A percentile compares a stretch with the other conserved stretches of the same genome.
Conservation (phyloP, 805 yeast species). For the Kuraishia capsulata region DNA sequence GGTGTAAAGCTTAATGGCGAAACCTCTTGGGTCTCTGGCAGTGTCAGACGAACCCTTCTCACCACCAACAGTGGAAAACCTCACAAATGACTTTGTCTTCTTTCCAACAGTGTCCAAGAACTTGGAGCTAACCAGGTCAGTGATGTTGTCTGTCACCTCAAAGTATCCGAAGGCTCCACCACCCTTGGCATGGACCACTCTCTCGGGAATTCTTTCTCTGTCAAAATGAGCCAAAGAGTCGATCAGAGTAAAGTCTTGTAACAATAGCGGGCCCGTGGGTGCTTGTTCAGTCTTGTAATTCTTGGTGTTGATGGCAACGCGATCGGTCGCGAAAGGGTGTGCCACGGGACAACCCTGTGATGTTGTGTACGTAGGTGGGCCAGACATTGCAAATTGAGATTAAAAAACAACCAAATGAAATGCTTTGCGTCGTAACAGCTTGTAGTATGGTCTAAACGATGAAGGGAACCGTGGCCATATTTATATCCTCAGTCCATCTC, state of each 20-base stretch:
- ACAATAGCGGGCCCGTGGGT: constrained; percentile 58
- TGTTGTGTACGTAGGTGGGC: constrained; percentile 56
- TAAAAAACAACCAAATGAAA: no score
- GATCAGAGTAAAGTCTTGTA: constrained; percentile 75
- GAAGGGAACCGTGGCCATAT: no score
- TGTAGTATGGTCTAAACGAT: no score
- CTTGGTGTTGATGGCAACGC: constrained; percentile 47
- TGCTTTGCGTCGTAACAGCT: no score
- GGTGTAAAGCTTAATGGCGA: constrained; percentile 71
- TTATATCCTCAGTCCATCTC: no score
- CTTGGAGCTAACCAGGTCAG: constrained; percentile 61
- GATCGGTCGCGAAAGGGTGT: constrained; percentile 68
- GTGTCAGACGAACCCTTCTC: constrained; percentile 77
- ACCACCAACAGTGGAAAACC: constrained; percentile 87
- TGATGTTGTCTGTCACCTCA: constrained; percentile 79
- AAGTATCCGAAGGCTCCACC: constrained; percentile 86
- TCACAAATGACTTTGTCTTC: constrained; percentile 61
- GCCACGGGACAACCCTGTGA: constrained; percentile 72
- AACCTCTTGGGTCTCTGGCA: constrained; percentile 85
- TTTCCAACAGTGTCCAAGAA: constrained; percentile 72
- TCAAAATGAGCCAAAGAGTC: constrained; percentile 83
- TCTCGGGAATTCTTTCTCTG: constrained; percentile 84
- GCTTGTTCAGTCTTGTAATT: constrained; percentile 17
- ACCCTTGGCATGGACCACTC: constrained; percentile 92
- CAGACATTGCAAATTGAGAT: constrained; percentile 19